Conservation (phyloP, 352 stramenopile species). For the Nothophytophthora sp. region DNA sequence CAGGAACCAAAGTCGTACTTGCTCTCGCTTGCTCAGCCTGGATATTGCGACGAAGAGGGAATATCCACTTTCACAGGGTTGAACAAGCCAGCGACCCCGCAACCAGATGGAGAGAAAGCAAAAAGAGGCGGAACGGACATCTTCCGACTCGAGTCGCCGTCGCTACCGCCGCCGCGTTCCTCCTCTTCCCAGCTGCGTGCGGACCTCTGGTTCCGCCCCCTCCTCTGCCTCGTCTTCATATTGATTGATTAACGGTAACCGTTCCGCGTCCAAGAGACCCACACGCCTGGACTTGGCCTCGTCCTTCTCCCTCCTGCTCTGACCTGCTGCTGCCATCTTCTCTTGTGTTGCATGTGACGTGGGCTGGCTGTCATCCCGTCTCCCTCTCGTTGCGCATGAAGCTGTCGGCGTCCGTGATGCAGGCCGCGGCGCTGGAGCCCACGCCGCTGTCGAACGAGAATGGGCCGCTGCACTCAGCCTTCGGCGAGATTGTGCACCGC, state of each 20-base stretch:
- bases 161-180: background rate
- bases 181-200: background rate
- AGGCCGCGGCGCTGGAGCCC: constrained; percentile 47
- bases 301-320: constrained; percentile 7
- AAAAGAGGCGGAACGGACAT: no score
- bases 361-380: background rate
- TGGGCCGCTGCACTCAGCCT: constrained; percentile 49
- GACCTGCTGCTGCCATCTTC: background rate
- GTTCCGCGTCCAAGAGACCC: background rate
- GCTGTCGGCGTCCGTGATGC: constrained; percentile 24
- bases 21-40: no score
- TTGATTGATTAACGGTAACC: background rate
- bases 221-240: background rate
- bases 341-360: constrained; percentile 18
- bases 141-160: no score
- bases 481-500: constrained; percentile 74
- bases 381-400: constrained; percentile 6
- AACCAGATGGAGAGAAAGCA: no score
- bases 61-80: no score
- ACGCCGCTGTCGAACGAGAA: constrained; percentile 56
- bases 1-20: no score
- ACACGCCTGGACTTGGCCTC: constrained; percentile 7
- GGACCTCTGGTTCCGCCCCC: no score
- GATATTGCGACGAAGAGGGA: no score
- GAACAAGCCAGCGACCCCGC: no score